Percentiles rank a stretch among this genome's conserved stretches.
Evolutionary conservation across 108 stramenopile genomes (phyloP).

Genomic region (Nitzschia palea): DNA sequence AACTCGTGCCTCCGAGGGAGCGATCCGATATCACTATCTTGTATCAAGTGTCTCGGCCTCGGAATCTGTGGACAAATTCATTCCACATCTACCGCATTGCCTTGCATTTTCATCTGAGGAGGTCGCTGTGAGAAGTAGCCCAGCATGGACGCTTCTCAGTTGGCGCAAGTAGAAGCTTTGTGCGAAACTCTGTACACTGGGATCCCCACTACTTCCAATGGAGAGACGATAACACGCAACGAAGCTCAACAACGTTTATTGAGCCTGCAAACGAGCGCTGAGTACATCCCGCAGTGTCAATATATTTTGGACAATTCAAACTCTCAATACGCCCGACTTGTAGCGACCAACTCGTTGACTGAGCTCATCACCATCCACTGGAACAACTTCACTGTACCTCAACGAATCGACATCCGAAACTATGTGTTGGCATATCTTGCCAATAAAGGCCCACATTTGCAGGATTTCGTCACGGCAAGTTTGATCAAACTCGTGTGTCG

Average conservation of each 20-base stretch:
- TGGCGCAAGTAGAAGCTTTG: slow-evolving; percentile 92
- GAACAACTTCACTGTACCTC: slow-evolving; percentile 90
- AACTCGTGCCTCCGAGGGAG: too few relatives aligned
- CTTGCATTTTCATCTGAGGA: too few relatives aligned
- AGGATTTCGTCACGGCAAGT: slow-evolving; percentile 85
- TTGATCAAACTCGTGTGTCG: slow-evolving; percentile 95
- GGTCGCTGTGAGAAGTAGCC: too few relatives aligned
- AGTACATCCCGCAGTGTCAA: slow-evolving; percentile 97
- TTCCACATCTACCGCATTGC: too few relatives aligned
- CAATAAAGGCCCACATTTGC: slow-evolving; percentile 85
- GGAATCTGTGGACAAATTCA: too few relatives aligned
- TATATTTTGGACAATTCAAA: slow-evolving; percentile 94
- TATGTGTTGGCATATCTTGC: slow-evolving; percentile 95
- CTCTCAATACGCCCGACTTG: slow-evolving; percentile 90
- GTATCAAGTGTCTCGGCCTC: too few relatives aligned
- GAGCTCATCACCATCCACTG: slow-evolving; percentile 95
- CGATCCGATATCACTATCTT: too few relatives aligned
- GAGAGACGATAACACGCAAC: slow-evolving; percentile 59
- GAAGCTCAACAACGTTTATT: slow-evolving; percentile 90
- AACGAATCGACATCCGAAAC: slow-evolving; percentile 95
- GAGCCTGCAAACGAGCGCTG: slow-evolving; percentile 87
- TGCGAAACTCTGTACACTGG: slow-evolving; percentile 94
- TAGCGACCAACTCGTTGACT: slow-evolving; percentile 90
- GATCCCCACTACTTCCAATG: slow-evolving; percentile 48
- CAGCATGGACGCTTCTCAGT: slow-evolving; percentile 93